Base-by-base conservation (phyloP, 805 yeast genomes). In the Saturnispora bothae region DNA sequence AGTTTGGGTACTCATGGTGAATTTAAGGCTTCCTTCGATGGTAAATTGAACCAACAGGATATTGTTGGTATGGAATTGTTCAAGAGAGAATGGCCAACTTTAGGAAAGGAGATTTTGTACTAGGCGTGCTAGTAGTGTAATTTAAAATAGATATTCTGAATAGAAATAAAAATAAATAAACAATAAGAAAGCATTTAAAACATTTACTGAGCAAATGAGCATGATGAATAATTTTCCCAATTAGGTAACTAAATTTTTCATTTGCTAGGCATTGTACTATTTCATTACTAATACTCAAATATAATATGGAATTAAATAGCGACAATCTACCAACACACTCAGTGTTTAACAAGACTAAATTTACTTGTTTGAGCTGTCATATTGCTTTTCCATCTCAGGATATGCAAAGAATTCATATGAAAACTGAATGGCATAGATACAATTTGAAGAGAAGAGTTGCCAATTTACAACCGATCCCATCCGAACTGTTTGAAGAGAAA, bases 1-100 rank as follows among this genome's bases (percentile, higher is more conserved):
- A 75, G 88, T 55, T 69, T 92, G 65, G 99, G 99, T 63, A 92
- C 98, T 2, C 98, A 92, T 57, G 99, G 99, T 46, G 85, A 89
- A 66, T 88, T 81, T 73, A 92, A 92, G 64, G 95, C 96, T 18
- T 81, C 83, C 7, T 92, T 92, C 52, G 96, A 92, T 56, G 89
- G 88, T 42, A 83, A 80, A 52, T 65, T 94, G 51, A 76, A 82
- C 37, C 81, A 96, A 0, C 96, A 88, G 62, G 99, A 92, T 60
- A 78, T 83, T 12, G 76, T 92, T 34, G 96, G 85, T 17, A 85
- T 92, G 96, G 77, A 95, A 22, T 62, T 92, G 49, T 92, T 83
- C 65, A 89, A 84, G 64, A 76, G 98, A 53, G 81, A 81, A 44
- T 92, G 96, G 96, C 97, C 98, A 28, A 71, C 61, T 38, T 36